Evolutionary conservation across 1,139 yeast genomes (phyloP), one percentile per base, ranked within the genome.

Genomic region (Hansenula lynferdii): DNA sequence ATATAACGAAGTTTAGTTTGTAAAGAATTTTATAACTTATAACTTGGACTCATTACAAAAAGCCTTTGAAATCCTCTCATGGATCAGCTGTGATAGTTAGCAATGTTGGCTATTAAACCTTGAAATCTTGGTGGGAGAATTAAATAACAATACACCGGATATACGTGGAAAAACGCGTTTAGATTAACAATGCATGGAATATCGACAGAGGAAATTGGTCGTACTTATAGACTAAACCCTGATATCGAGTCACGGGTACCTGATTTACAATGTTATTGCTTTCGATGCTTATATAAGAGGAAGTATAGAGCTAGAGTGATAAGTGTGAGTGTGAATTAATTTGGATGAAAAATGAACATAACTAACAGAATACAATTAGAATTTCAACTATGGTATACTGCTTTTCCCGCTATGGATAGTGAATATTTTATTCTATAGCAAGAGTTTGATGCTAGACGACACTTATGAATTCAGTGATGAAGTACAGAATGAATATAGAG

Each of bases 221-320:
- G n/a, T 6, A 31, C 33, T 24, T 34, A 28, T 19, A 19, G 18
- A 6, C 31, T 44, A 10, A 30, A 28, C 4, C 29, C 31, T n/a
- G 42, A 31, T 8, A 31, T 27, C 4, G 38, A 38, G 20, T 35
- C 21, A 8, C 23, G 36, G 6, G 40, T 40, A 1, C 28, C 25
- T 17, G 55, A 51, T 28, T 36, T 43, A 1, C 17, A 27, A 16
- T 52, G 56, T 31, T 48, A 46, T 29, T 52, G 56, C 35, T 40
- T 34, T 3, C 26, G 39, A n/a, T 52, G 56, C 20, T 23, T 36
- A 10, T 52, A 35, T 33, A 47, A 41, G 30, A 35, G 47, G 17
- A 16, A 19, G 3, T 32, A 35, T 22, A 23, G 27, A 4, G 45
- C 35, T 6, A 38, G 26, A 11, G 48, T 50, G 4, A 18, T 17